These are phyloP conservation scores for Dactylellina haptotyla DNA, from an alignment of 2,329 filamentous ascomycete genomes.

Conservation along the genomic window DNA sequence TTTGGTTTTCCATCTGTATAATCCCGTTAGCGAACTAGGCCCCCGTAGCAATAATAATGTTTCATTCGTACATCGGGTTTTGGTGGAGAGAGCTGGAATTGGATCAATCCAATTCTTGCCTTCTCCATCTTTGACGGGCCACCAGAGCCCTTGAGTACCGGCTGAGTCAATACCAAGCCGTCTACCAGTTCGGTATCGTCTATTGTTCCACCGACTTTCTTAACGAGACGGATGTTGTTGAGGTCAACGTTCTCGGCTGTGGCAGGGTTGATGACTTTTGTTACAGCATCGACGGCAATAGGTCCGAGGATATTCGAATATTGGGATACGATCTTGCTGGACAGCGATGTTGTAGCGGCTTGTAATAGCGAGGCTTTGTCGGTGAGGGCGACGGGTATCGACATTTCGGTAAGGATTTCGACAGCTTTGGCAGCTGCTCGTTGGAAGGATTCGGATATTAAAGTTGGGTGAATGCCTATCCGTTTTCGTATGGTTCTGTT, in stretches of 20 bases:
- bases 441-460: constrained; percentile 98
- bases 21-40: constrained; percentile 54
- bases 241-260: constrained; percentile 96
- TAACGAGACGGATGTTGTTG: constrained; percentile 94
- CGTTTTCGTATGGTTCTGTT: neutral
- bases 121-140: constrained; percentile 95
- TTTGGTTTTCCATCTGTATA: constrained; percentile 94
- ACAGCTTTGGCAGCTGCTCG: constrained; percentile 90
- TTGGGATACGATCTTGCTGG: constrained; percentile 98
- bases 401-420: constrained; percentile 91
- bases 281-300: constrained; percentile 96
- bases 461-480: constrained; percentile 84
- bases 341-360: constrained; percentile 94
- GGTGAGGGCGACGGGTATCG: constrained; percentile 86
- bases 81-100: constrained; percentile 97
- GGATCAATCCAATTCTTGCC: constrained; percentile 93
- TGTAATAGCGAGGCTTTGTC: constrained; percentile 92
- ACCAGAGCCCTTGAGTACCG: constrained; percentile 90
- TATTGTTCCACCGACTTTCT: constrained; percentile 97
- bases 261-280: constrained; percentile 94
- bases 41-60: neutral
- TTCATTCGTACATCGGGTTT: constrained; percentile 82
- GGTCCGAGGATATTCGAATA: constrained; percentile 94
- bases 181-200: constrained; percentile 98
- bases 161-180: constrained; percentile 89